A percentile compares a stretch with the other conserved stretches of the same genome.
These are phyloP conservation scores for Nicotiana sylvestris DNA, from an alignment of 257 asterid genomes.

Conservation along the genomic window DNA sequence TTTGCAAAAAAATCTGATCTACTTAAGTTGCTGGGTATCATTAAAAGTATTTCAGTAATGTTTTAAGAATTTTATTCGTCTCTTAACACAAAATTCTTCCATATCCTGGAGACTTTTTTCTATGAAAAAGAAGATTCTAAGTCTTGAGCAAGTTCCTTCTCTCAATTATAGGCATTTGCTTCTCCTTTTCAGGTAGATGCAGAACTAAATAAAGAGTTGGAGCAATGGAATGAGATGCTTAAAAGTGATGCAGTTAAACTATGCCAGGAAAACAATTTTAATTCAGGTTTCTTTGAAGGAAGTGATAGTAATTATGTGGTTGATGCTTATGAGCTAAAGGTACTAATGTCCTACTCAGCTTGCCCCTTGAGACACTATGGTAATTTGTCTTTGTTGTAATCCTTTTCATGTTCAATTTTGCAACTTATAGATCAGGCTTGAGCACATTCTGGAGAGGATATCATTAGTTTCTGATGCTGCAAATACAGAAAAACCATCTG, in stretches of 20 bases:
- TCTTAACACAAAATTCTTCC: neutral
- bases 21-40: neutral
- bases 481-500: slow-evolving; percentile 86
- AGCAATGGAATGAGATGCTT: slow-evolving; percentile 92
- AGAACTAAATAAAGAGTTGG: slow-evolving; percentile 80
- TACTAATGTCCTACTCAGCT: slow-evolving; percentile 16
- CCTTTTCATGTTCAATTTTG: slow-evolving; percentile 5
- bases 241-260: slow-evolving; percentile 72
- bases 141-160: slow-evolving; percentile 7
- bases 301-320: slow-evolving; percentile 77
- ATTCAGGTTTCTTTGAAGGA: slow-evolving; percentile 91
- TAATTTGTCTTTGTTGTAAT: slow-evolving; percentile 2
- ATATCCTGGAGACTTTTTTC: slow-evolving; percentile 7
- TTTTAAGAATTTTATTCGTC: neutral
- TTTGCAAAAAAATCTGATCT: no score
- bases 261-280: slow-evolving; percentile 89
- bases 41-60: neutral
- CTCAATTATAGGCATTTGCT: neutral
- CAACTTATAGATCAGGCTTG: slow-evolving; percentile 83
- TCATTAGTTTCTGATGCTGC: slow-evolving; percentile 89
- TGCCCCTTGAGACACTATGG: neutral
- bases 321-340: slow-evolving; percentile 98
- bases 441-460: slow-evolving; percentile 92
- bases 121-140: neutral
- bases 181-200: slow-evolving; percentile 69